Evolutionary conservation across 164 flowering plant species (phyloP), one percentile per base, ranked within the genome.

Genomic region (Sextonia rubra): DNA sequence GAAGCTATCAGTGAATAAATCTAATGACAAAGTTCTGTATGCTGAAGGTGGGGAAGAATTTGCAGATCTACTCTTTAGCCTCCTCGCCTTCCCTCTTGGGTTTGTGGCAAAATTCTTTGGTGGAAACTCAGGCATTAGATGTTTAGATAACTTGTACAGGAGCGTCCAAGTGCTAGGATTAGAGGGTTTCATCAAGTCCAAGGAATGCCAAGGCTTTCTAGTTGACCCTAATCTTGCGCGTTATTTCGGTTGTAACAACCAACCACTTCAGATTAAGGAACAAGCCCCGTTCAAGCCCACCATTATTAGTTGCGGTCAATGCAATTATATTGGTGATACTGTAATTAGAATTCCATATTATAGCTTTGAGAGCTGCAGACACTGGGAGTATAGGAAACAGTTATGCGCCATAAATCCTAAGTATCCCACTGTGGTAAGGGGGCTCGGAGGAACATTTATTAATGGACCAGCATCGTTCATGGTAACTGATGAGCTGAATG

Each of bases 31-130:
- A 18, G 58, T 70, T 7, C 15, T 71, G 17, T 62, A 26, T 47
- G 67, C 73, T 37, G 73, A 71, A 62, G 73, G 24, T 7, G 37
- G 58, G 30, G 71, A 74, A 47, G 73, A 74, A 55, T 77, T 80
- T 23, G 66, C 74, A 0, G 71, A 80, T 44, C 68, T 80, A 22
- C 71, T 80, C 3, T 69, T 74, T 25, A 74, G 77, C 75, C 68
- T 80, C 64, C 71, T 74, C 60, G 72, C 68, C 12, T 63, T 71
- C 17, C 77, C 80, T 1, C 30, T 80, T 0, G 80, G 80, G 2
- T 60, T 68, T 2, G 14, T 71, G 9, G 49, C 29, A 17, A 27
- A 72, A 14, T 72, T 74, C 44, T 27, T 74, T 2, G 47, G 47
- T 22, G 66, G 60, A 12, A 47, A 37, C 8, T 61, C 75, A 32